Conservation (phyloP, 257 asterid species). For the Catharanthus roseus region DNA sequence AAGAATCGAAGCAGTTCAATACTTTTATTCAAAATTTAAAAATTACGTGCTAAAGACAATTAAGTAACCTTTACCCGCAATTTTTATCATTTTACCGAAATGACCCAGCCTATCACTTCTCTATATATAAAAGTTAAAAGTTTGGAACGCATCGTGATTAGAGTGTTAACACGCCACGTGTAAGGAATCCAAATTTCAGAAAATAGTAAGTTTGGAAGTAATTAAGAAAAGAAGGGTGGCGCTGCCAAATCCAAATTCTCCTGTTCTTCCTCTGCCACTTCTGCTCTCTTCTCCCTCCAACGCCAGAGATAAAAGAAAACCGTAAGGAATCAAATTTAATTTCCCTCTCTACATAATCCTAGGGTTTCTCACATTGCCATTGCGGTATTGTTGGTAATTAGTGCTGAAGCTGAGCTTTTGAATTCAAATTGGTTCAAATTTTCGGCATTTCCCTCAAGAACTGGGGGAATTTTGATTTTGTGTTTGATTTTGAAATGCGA, state of each 20-base stretch:
- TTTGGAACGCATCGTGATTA: too few relatives aligned
- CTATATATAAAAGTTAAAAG: too few relatives aligned
- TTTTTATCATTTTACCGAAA: too few relatives aligned
- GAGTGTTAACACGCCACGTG: background rate
- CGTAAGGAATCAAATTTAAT: background rate
- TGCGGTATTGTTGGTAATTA: background rate
- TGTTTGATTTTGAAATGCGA: background rate
- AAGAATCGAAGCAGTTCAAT: too few relatives aligned
- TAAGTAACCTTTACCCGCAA: too few relatives aligned
- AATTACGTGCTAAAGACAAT: too few relatives aligned
- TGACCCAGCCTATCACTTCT: too few relatives aligned
- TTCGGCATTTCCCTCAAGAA: constrained; percentile 7
- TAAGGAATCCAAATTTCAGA: background rate
- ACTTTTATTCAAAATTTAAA: too few relatives aligned
- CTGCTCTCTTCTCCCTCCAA: background rate
- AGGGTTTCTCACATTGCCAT: constrained; percentile 19
- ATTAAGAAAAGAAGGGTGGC: background rate
- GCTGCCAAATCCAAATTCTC: background rate
- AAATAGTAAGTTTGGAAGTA: background rate
- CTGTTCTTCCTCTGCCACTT: background rate
- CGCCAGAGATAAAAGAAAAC: background rate
- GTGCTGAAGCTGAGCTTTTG: background rate
- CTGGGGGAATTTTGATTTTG: background rate
- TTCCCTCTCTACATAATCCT: constrained; percentile 1
- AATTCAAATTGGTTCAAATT: background rate